Conservation (phyloP, 176 grass and related monocot species). For the Stipa capillata region DNA sequence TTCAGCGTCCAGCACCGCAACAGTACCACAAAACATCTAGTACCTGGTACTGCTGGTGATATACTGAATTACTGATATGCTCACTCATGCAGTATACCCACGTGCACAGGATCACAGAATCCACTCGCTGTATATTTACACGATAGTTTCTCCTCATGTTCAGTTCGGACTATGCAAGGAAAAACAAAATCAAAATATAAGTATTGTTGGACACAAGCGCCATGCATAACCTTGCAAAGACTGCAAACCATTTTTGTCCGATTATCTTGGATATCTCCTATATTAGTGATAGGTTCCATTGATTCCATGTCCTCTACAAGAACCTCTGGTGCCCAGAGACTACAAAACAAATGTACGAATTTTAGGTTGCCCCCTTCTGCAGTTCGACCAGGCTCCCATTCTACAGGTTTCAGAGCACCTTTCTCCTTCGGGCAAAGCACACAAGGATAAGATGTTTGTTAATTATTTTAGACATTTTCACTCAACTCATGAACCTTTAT, state of each 20-base stretch:
- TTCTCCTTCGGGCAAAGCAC: conserved; percentile 79
- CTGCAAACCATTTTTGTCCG: conserved; percentile 61
- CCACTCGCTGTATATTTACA: too few relatives aligned
- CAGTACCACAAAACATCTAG: too few relatives aligned
- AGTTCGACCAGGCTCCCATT: conserved; percentile 16
- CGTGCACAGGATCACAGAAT: too few relatives aligned
- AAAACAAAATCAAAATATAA: too few relatives aligned
- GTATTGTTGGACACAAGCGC: conserved; percentile 64
- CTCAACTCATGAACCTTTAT: too few relatives aligned
- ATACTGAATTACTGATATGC: too few relatives aligned
- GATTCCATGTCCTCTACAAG: too few relatives aligned
- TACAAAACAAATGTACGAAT: conserved; percentile 83
- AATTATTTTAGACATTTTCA: not conserved
- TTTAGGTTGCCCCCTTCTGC: conserved; percentile 18
- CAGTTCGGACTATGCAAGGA: too few relatives aligned
- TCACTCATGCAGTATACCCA: too few relatives aligned
- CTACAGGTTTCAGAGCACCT: conserved; percentile 57
- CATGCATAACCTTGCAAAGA: conserved; percentile 76
- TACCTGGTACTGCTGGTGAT: too few relatives aligned
- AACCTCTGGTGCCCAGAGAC: conserved; percentile 72
- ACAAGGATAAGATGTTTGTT: conserved; percentile 21
- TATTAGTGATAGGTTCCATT: conserved; percentile 61
- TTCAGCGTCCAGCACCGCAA: too few relatives aligned
- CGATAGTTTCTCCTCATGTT: too few relatives aligned
- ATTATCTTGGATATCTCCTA: conserved; percentile 39